Conservation (phyloP, 2,329 filamentous ascomycete species). For the Ampelomyces quisqualis region DNA sequence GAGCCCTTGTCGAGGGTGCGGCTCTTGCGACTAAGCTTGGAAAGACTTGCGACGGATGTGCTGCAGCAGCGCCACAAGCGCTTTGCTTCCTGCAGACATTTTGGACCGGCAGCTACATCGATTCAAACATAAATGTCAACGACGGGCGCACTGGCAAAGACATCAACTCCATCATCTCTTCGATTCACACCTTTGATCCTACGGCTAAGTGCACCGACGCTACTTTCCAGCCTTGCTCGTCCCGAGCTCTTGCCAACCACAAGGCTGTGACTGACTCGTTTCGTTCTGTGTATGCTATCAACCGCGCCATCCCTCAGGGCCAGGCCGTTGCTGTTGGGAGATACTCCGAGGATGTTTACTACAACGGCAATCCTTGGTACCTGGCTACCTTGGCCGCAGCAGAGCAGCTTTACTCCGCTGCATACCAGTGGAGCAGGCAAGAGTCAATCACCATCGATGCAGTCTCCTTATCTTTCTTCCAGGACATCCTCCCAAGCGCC, state of each 20-base stretch:
- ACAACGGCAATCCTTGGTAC: conserved; percentile 79
- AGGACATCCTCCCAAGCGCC: conserved; percentile 59
- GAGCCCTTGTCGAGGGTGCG: conserved; percentile 64
- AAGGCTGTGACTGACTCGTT: conserved; percentile 76
- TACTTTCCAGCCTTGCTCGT: conserved; percentile 77
- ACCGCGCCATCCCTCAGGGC: conserved; percentile 62
- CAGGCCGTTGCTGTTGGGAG: conserved; percentile 53
- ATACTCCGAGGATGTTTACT: conserved; percentile 64
- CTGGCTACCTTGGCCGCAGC: conserved; percentile 74
- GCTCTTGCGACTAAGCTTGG: conserved; percentile 65
- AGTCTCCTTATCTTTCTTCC: conserved; percentile 70
- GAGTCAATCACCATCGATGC: conserved; percentile 65
- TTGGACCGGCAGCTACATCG: conserved; percentile 67
- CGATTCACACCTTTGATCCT: conserved; percentile 66
- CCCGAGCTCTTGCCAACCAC: conserved; percentile 64
- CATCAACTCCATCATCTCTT: conserved; percentile 63
- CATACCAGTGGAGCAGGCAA: conserved; percentile 67
- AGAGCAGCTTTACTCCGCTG: conserved; percentile 75
- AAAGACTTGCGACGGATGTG: conserved; percentile 61
- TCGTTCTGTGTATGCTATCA: conserved; percentile 68
- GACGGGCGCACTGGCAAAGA: conserved; percentile 68
- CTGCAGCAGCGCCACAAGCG: conserved; percentile 66
- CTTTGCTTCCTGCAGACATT: conserved; percentile 74
- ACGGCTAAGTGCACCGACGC: conserved; percentile 63
- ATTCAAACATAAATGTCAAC: conserved; percentile 65